Conservation (phyloP, 768 basidiomycete genomes). For the Psilocybe sp. region DNA sequence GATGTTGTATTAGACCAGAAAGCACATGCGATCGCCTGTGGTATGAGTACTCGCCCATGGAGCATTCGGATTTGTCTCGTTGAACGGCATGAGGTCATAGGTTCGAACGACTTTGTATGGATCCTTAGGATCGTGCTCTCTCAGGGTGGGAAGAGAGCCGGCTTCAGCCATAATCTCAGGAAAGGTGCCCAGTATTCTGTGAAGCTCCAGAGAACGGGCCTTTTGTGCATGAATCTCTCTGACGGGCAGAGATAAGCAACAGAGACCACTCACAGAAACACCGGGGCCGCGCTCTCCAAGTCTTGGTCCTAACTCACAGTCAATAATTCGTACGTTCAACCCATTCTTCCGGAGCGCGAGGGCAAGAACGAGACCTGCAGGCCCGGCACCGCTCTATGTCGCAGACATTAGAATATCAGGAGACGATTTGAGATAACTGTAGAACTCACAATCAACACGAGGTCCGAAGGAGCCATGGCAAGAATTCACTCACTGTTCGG, state of each 20-base stretch:
- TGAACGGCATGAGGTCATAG: background rate
- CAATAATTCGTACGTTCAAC: conserved; percentile 47
- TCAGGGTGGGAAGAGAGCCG: background rate
- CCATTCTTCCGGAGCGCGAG: conserved; percentile 38
- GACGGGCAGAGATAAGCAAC: background rate
- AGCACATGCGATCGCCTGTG: too few species aligned
- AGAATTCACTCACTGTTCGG: too few species aligned
- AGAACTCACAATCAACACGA: too few species aligned
- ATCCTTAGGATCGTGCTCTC: background rate
- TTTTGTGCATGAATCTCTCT: background rate
- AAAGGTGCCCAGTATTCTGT: conserved; percentile 2
- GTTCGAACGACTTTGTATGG: background rate
- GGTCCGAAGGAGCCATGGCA: too few species aligned
- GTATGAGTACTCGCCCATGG: background rate
- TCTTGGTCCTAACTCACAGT: conserved; percentile 31
- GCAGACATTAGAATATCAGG: too few species aligned
- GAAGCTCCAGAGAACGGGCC: conserved; percentile 3
- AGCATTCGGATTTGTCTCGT: background rate
- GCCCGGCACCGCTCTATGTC: conserved; percentile 40
- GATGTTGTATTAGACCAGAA: background rate
- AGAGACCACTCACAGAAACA: background rate
- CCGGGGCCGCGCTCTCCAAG: conserved; percentile 26
- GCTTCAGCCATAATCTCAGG: background rate
- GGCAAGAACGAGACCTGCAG: conserved; percentile 41
- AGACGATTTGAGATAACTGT: too few species aligned